Conservation (phyloP, 2,329 filamentous ascomycete genomes). For the Pezicula rhizophila region DNA sequence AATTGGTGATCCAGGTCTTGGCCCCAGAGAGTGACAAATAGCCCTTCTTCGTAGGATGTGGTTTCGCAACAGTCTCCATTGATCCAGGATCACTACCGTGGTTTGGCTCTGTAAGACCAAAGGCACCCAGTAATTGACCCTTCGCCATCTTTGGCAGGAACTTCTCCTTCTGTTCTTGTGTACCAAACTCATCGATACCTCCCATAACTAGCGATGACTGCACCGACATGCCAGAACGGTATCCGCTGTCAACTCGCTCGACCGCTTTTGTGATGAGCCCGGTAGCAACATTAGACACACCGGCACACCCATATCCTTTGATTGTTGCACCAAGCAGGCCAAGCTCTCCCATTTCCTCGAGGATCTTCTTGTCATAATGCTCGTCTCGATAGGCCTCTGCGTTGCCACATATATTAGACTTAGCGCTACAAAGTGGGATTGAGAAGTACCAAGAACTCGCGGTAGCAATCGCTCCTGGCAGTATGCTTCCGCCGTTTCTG, state of each 20-base stretch:
- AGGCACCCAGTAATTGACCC: constrained; percentile 76
- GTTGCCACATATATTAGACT: constrained; percentile 4
- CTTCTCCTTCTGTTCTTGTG: constrained; percentile 79
- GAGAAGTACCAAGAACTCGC: constrained; percentile 68
- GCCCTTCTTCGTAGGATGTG: constrained; percentile 77
- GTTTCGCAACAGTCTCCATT: constrained; percentile 83
- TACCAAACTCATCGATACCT: constrained; percentile 81
- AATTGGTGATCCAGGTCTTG: constrained; percentile 97
- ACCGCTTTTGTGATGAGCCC: constrained; percentile 86
- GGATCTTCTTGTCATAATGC: constrained; percentile 76
- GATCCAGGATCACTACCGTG: constrained; percentile 87
- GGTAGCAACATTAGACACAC: constrained; percentile 80
- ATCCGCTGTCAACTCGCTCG: constrained; percentile 85
- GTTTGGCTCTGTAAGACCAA: constrained; percentile 88
- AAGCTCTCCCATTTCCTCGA: constrained; percentile 87
- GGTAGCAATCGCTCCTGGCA: constrained; percentile 87
- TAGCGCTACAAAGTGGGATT: constrained; percentile 6
- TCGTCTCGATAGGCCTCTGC: constrained; percentile 82
- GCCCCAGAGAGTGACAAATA: constrained; percentile 73
- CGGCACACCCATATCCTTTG: constrained; percentile 81
- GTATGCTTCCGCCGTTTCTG: constrained; percentile 86
- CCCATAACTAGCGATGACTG: constrained; percentile 93
- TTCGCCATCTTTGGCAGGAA: constrained; percentile 77
- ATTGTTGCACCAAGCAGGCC: constrained; percentile 85
- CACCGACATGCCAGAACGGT: constrained; percentile 88